Evolutionary conservation across 2,329 filamentous ascomycete species (phyloP), one percentile per base, ranked within the genome.

Genomic region (Cercospora sp.): DNA sequence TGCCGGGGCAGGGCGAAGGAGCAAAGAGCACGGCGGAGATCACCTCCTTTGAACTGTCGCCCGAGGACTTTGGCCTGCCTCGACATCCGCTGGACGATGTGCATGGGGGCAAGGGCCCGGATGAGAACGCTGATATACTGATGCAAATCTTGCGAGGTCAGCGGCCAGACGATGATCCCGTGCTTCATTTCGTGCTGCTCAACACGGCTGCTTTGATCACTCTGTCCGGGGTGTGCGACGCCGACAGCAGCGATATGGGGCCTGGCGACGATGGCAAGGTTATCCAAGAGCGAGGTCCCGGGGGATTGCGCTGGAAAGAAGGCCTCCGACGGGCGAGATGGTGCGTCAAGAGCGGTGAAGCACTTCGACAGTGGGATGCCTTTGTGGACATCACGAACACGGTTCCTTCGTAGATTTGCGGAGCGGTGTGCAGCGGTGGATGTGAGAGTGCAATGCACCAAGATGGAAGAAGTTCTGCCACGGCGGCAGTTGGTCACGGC

Each of bases 151-250:
- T 99, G 66, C 85, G 85, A 62, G 90, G 91, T 70, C 86, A 96
- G 79, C 80, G 96, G 58, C 82, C 88, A 0, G 86, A 86, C 10
- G 88, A 97, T 73, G 88, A 97, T 74, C 93, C 95, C 0, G 92
- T 99, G 63, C 81, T 97, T 70, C 90, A 97, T 77, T 99, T 99
- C 77, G 93, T 99, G 21, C 85, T 98, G 62, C 91, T 98, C 81
- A 99, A 99, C 77, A 91, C 94, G 1, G 94, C 94, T 0, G 92
- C 93, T 1, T 82, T 99, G 62, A 86, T 99, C 63, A 94, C 97
- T 0, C 87, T 91, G 3, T 90, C 92, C 2, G 95, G 95, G 3
- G 84, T 97, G 37, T 97, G 93, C 77, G 94, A 98, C 72, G 88
- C 90, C 0, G 91, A 97, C 67, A 86, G 85, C 32, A 96, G 91